Percentiles rank a stretch among this genome's conserved stretches.
phyloP scores from a whole-genome alignment of 2,329 filamentous ascomycete species.

The Pseudogymnoascus sp. region DNA sequence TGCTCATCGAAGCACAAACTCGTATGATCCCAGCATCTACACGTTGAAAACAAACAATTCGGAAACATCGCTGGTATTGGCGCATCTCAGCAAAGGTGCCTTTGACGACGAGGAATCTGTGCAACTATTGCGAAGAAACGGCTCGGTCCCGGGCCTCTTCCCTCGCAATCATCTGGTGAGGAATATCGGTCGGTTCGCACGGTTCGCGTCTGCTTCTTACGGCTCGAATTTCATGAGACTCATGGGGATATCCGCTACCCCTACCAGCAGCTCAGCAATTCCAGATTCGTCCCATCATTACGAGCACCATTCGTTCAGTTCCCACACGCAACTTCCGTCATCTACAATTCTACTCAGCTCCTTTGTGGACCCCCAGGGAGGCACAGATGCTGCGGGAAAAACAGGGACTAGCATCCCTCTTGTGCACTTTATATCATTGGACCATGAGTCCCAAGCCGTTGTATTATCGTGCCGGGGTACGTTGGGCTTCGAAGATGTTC shows the following conservation, averaged over 20 bases:
- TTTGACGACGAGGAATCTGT: conserved; percentile 26
- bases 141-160: conserved; percentile 52
- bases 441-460: conserved; percentile 51
- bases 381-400: conserved; percentile 44
- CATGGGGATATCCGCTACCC: conserved; percentile 54
- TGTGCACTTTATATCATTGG: conserved; percentile 51
- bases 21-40: conserved; percentile 47
- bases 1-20: conserved; percentile 28
- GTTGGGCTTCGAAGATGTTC: conserved; percentile 50
- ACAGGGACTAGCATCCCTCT: conserved; percentile 48
- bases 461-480: conserved; percentile 51
- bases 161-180: conserved; percentile 53
- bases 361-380: conserved; percentile 49
- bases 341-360: conserved; percentile 53
- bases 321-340: conserved; percentile 53
- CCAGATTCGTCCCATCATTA: conserved; percentile 38
- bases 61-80: conserved; percentile 26
- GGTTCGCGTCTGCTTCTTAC: conserved; percentile 61
- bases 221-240: conserved; percentile 58
- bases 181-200: conserved; percentile 60
- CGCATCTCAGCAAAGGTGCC: conserved; percentile 21
- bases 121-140: conserved; percentile 36
- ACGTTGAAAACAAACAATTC: conserved; percentile 48
- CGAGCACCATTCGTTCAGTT: conserved; percentile 58
- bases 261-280: conserved; percentile 31